A percentile compares a stretch with the other conserved stretches of the same genome.
These are phyloP conservation scores for Skeletonema menzelii DNA, from an alignment of 108 stramenopile species.

Conservation along the genomic window DNA sequence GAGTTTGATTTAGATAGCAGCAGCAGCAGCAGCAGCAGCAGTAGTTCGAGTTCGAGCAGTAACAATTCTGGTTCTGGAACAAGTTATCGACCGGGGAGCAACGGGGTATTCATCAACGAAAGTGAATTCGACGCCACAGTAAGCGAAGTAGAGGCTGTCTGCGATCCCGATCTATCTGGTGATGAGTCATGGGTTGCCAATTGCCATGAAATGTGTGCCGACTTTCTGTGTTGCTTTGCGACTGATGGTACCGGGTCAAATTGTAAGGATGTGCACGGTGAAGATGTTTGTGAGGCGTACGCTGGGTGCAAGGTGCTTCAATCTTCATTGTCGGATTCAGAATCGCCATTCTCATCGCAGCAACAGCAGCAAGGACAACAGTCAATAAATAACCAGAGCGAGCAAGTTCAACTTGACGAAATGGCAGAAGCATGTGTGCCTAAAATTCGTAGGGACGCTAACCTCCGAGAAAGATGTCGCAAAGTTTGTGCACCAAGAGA, in stretches of 20 bases:
- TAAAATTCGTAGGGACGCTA: slow-evolving; percentile 3
- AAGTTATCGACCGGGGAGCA: too few species aligned
- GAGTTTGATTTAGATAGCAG: neutral
- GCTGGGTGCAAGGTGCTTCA: slow-evolving; percentile 18
- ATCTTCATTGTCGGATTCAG: neutral
- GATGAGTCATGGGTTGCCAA: slow-evolving; percentile 20
- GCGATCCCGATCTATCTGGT: slow-evolving; percentile 2
- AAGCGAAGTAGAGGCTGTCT: neutral
- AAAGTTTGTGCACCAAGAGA: slow-evolving; percentile 17
- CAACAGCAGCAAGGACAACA: slow-evolving; percentile 2
- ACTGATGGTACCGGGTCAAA: slow-evolving; percentile 18
- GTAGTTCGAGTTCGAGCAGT: too few species aligned
- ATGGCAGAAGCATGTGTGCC: slow-evolving; percentile 12
- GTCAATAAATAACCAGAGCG: neutral
- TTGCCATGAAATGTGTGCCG: slow-evolving; percentile 32
- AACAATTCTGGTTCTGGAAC: too few species aligned
- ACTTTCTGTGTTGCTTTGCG: slow-evolving; percentile 27
- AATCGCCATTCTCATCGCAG: neutral
- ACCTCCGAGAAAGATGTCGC: slow-evolving; percentile 10
- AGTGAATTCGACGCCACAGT: neutral
- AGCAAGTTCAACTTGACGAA: neutral
- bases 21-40: too few species aligned
- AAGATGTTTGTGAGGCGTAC: slow-evolving; percentile 20
- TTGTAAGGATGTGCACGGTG: slow-evolving; percentile 17
- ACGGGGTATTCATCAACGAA: neutral